Evolutionary conservation across 306 rosid species (phyloP), one percentile per base, ranked within the genome.

Genomic region (Canavalia ensiformis): DNA sequence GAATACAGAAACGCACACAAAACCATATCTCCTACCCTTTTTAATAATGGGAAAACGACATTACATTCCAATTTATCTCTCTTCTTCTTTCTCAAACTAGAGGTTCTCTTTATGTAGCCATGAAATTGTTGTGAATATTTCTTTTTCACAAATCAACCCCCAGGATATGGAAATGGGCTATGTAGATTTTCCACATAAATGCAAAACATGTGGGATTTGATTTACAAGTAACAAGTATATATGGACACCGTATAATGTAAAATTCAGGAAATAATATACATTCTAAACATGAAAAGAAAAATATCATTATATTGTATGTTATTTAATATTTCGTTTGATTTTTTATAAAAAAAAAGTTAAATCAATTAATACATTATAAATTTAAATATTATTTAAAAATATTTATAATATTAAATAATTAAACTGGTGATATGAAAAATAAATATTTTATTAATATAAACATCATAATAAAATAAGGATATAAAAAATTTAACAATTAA

Each of bases 91-190:
- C 60, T 42, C 63, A 47, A 66, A 73, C 60, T 2, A 30, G 5
- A 68, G 78, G 57, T 84, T 75, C 84, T 42, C 84, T 51, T 79
- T 51, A 80, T 80, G 58, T 80, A 30, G 76, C 79, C 85, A 46
- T 59, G 60, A 45, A 12, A 60, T 67, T 73, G 46, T 7, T 51
- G 71, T 37, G 39, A 60, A 71, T 77, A 45, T 54, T 69, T 79
- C 25, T 30, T 62, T 59, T 8, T 28, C 9, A 31, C 39, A 37
- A 51, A 68, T 60, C 77, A 8, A 18, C 12, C 70, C 12, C 12
- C 56, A 62, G 34, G 83, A 80, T 72, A 44, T 63, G 52, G 44
- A 77, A 80, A 72, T 12, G 52, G 68, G 68, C 4, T 44, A 2
- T 44, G 45, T 71, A 13, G 70, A 64, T 65, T 71, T 65, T 76